Conservation (phyloP, 306 rosid genomes). For the Acacia acuminata region DNA sequence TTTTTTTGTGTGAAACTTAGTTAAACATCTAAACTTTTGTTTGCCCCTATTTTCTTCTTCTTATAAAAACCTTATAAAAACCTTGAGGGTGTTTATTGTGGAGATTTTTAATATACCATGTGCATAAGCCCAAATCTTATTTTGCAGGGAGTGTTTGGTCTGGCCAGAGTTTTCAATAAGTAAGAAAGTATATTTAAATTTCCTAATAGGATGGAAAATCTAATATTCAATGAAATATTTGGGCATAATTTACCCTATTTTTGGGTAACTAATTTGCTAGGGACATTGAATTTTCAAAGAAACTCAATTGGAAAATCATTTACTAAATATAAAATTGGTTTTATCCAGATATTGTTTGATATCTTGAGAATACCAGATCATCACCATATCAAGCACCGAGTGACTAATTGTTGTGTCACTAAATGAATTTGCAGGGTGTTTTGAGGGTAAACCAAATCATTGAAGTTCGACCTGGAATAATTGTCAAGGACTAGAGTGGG, state of each 20-base stretch:
- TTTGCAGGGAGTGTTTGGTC: not conserved
- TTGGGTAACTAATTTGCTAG: not conserved
- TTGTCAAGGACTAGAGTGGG: slow-evolving; percentile 78
- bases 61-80: no score
- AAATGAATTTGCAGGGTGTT: slow-evolving; percentile 69
- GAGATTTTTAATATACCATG: not conserved
- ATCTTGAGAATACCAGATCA: not conserved
- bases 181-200: not conserved
- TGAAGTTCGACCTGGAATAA: slow-evolving; percentile 99
- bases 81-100: not conserved
- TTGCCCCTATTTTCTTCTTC: not conserved
- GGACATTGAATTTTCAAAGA: not conserved
- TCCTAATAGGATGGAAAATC: not conserved
- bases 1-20: not conserved
- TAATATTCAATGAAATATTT: not conserved
- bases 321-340: not conserved
- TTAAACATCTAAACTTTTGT: not conserved
- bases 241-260: not conserved
- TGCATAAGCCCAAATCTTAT: not conserved
- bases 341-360: not conserved
- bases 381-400: not conserved
- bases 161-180: not conserved
- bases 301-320: not conserved
- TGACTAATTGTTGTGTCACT: not conserved
- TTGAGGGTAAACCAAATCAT: slow-evolving; percentile 87